Percentiles rank a stretch among this genome's conserved stretches.
These are phyloP conservation scores for Erodium trifolium DNA, from an alignment of 441 rosid genomes.

Conservation along the genomic window DNA sequence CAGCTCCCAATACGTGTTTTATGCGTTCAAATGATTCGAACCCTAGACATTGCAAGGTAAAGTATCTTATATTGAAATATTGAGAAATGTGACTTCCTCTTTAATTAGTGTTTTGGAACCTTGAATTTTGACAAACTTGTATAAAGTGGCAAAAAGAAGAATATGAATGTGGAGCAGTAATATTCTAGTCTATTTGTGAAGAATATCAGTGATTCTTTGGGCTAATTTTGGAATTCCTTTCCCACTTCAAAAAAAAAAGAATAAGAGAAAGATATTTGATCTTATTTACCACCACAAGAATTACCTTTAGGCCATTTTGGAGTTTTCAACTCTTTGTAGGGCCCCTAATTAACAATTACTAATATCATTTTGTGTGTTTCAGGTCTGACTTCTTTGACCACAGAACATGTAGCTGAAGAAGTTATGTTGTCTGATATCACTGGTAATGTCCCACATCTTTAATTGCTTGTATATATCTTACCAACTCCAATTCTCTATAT, in stretches of 20 bases:
- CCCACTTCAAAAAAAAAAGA: background rate
- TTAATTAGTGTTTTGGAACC: background rate
- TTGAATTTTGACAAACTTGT: background rate
- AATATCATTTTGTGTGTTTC: no score
- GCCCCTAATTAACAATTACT: background rate
- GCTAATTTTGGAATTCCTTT: background rate
- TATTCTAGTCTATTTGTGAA: background rate
- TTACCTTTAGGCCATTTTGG: background rate
- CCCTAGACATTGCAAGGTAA: no score
- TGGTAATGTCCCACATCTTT: background rate
- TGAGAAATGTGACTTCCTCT: background rate
- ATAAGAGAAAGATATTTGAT: background rate
- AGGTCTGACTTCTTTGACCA: background rate
- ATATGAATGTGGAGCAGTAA: background rate
- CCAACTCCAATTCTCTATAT: no score
- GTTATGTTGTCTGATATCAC: no score
- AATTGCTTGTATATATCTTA: no score
- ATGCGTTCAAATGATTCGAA: no score
- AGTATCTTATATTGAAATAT: no score
- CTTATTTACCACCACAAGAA: background rate
- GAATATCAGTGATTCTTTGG: background rate
- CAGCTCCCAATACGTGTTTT: no score
- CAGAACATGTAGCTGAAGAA: background rate
- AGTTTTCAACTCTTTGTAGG: constrained; percentile 3
- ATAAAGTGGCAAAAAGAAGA: background rate